These are phyloP conservation scores for Fusarium albosuccineum DNA, from an alignment of 2,329 filamentous ascomycete species.

Conservation along the genomic window DNA sequence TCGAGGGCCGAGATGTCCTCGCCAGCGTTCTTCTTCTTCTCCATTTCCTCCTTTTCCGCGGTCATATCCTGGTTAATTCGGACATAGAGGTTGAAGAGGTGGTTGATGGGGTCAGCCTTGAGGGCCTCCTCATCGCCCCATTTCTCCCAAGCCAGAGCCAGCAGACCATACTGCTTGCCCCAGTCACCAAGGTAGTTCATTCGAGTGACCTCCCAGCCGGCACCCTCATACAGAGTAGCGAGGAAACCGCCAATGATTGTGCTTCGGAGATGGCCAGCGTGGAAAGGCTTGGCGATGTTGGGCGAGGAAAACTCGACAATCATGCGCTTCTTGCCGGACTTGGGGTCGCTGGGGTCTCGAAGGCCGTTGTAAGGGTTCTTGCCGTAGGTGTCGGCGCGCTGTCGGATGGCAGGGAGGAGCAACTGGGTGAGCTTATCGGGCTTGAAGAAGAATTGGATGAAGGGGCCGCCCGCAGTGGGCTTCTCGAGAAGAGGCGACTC, in stretches of 20 bases:
- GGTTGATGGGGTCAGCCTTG: slow-evolving; percentile 80
- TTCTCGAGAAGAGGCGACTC: slow-evolving; percentile 80
- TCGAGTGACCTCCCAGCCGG: slow-evolving; percentile 79
- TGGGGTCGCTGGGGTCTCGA: slow-evolving; percentile 71
- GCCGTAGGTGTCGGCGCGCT: slow-evolving; percentile 66
- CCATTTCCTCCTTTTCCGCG: slow-evolving; percentile 75
- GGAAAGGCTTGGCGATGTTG: slow-evolving; percentile 89
- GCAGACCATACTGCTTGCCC: slow-evolving; percentile 48
- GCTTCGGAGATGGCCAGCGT: slow-evolving; percentile 81
- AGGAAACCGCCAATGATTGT: slow-evolving; percentile 86
- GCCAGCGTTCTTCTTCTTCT: slow-evolving; percentile 66
- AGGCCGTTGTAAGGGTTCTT: slow-evolving; percentile 69
- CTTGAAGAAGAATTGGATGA: slow-evolving; percentile 86
- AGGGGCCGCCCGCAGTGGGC: slow-evolving; percentile 75
- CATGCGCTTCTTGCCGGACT: slow-evolving; percentile 72
- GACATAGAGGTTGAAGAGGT: slow-evolving; percentile 86
- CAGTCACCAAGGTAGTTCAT: slow-evolving; percentile 68
- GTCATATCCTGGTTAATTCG: slow-evolving; percentile 77
- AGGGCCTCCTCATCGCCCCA: slow-evolving; percentile 82
- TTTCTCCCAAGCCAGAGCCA: slow-evolving; percentile 78
- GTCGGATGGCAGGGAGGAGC: slow-evolving; percentile 77
- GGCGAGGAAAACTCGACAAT: slow-evolving; percentile 88
- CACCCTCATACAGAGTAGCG: slow-evolving; percentile 76
- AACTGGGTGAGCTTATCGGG: slow-evolving; percentile 73
- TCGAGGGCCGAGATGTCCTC: slow-evolving; percentile 63